These are phyloP conservation scores for Effrenium voratum DNA, from an alignment of 73 alveolate genomes.

Conservation along the genomic window DNA sequence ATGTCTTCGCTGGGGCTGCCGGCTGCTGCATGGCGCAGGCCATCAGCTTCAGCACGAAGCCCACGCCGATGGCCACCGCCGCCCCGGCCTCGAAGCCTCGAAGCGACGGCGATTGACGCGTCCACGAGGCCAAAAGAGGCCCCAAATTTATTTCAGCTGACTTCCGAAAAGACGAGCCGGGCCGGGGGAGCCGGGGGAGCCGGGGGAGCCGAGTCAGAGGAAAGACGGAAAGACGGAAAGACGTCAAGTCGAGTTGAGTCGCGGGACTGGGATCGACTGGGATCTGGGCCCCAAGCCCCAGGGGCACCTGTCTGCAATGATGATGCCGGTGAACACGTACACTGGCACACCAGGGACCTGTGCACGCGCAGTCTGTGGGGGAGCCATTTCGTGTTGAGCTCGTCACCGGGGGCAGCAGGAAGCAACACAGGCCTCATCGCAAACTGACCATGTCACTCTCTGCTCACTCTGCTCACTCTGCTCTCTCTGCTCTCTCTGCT, in stretches of 20 bases:
- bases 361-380: neutral
- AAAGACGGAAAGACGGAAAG: neutral
- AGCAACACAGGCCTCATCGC: slow-evolving; percentile 73
- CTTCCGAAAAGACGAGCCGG: neutral
- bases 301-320: slow-evolving; percentile 87
- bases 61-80: slow-evolving; percentile 81
- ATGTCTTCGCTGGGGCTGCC: neutral
- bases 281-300: slow-evolving; percentile 19
- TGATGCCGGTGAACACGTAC: slow-evolving; percentile 77
- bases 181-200: neutral
- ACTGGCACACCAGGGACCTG: slow-evolving; percentile 88
- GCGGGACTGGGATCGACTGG: neutral
- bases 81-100: slow-evolving; percentile 90
- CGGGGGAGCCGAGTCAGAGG: neutral
- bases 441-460: too few relatives aligned
- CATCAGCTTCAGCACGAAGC: slow-evolving; percentile 78
- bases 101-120: neutral
- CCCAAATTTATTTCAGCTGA: too few relatives aligned
- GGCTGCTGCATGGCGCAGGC: slow-evolving; percentile 90
- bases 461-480: too few relatives aligned
- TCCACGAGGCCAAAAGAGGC: neutral
- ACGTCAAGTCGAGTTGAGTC: neutral
- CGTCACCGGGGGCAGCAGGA: slow-evolving; percentile 54
- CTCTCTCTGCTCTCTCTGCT: too few relatives aligned
- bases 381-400: neutral